Evolutionary conservation across 306 rosid species (phyloP).

Genomic region (Pyrus betulifolia): DNA sequence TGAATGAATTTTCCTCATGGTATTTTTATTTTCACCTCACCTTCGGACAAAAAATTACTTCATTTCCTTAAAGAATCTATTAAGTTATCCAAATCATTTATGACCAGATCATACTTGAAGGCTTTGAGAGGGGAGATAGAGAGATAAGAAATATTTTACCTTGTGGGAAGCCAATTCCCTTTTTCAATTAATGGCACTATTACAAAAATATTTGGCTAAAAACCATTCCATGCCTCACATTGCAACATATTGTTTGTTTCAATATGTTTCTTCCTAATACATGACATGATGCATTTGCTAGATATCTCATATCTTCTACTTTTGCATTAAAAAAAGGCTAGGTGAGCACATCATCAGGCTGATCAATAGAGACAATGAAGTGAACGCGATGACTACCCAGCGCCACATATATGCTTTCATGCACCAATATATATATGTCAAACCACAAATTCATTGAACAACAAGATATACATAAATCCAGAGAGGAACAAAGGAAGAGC

Average conservation of each 20-base stretch:
- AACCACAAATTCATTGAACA: background rate
- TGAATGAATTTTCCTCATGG: no score
- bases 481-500: constrained; percentile 18
- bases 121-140: background rate
- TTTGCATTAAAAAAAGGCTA: no score
- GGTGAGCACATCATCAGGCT: no score
- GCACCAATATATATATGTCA: background rate
- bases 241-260: background rate
- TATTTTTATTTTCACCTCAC: no score
- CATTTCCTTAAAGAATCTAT: background rate
- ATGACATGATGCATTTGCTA: background rate
- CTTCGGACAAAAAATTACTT: no score
- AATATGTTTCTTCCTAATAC: background rate
- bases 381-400: background rate
- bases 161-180: background rate
- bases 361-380: no score
- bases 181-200: background rate
- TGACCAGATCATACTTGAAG: background rate
- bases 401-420: background rate
- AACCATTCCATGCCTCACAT: background rate
- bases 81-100: background rate
- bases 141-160: background rate
- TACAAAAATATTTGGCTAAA: background rate
- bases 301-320: background rate
- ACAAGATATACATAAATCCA: background rate